Base-by-base conservation (phyloP, 2,329 filamentous ascomycete species). In the Penicillium sp. region DNA sequence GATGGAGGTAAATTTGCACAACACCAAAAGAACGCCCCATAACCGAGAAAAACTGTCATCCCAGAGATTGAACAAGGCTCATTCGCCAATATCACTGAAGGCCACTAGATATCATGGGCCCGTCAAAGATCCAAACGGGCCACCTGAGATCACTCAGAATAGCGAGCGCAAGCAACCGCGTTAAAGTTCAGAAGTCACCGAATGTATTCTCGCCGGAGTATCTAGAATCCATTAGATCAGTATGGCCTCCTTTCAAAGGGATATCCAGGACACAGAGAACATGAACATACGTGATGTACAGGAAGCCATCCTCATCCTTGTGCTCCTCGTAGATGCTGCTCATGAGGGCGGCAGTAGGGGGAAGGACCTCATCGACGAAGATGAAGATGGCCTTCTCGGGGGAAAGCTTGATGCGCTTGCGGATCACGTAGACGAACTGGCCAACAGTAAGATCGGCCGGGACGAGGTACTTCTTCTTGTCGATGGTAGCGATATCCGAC, bases 301-400 rank as follows among this genome's bases (percentile, higher is more conserved):
- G 81, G 80, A 97, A 95, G 44, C 89, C 90, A 66, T 84, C 82
- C 72, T 86, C 82, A 65, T 84, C 82, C 80, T 98, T 97, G 83
- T 98, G 93, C 75, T 97, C 92, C 75, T 98, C 93, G 73, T 98
- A 98, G 77, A 98, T 97, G 74, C 88, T 95, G 79, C 90, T 95
- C 93, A 98, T 98, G 46, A 98, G 83, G 52, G 93, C 93, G 52
- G 93, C 93, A 7, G 93, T 97, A 2, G 93, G 93, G 44, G 93
- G 93, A 49, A 98, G 82, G 44, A 96, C 92, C 77, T 97, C 93
- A 72, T 97, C 92, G 68, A 98, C 93, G 77, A 97, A 98, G 81
- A 98, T 97, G 82, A 98, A 98, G 78, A 98, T 98, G 71, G 93
- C 93, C 83, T 98, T 98, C 80, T 98, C 93, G 28, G 93, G 93